Evolutionary conservation across 306 rosid species (phyloP), one percentile per base, ranked within the genome.

Genomic region (Dicorynia guianensis): DNA sequence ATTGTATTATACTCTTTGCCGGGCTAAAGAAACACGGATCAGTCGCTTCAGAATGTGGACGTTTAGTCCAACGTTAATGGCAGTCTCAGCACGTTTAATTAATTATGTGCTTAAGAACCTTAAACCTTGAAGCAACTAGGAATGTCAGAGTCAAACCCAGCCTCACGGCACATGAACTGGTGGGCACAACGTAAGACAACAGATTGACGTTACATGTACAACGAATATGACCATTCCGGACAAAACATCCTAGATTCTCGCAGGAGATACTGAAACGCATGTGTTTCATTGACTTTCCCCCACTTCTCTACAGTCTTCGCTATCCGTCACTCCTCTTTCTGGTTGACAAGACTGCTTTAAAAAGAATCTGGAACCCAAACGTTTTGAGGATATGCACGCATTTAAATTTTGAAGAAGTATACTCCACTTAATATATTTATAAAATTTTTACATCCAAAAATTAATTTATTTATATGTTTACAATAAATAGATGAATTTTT

Each of bases 231-330:
- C 14, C 19, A 11, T 76, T 67, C 69, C 30, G 57, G 18, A 25
- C 76, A 62, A 53, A 78, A 46, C 74, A 64, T 8, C 67, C 70
- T 79, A 71, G 69, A 72, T 72, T 72, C 78, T 79, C 33, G 48
- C 36, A 54, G 33, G 38, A 30, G n/a, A 59, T 4, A 48, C 30
- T 25, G 2, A 25, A 25, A 25, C 2, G 52, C 52, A 46, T 46
- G n/a, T 13, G 52, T 46, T 4, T 46, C n/a, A 12, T 46, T 46
- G 52, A 46, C 30, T 2, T 25, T 2, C 30, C 30, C 30, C 30
- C 30, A 25, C 30, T 25, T 25, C 30, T 25, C 30, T 25, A 1
- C 2, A 25, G 30, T 25, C 30, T 25, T 25, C 30, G 2, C 30
- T 25, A 25, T 25, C 30, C 30, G 30, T 25, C 30, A 1, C 30